These are phyloP conservation scores for Ulmus americana DNA, from an alignment of 331 rosid species.

Conservation along the genomic window DNA sequence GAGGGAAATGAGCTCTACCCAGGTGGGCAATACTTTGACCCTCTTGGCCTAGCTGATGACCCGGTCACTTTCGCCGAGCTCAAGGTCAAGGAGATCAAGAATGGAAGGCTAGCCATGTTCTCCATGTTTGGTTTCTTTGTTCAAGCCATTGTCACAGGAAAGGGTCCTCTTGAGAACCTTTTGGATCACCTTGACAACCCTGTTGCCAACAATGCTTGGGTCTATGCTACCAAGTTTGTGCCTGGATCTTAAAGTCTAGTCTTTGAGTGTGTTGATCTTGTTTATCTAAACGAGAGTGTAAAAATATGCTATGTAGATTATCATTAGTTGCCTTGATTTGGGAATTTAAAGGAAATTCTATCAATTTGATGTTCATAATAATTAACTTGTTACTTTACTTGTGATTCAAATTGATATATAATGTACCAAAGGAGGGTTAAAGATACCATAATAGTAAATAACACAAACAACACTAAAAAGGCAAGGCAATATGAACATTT, in stretches of 20 bases:
- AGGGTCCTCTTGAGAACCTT: conserved; percentile 75
- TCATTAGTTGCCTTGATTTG: not conserved
- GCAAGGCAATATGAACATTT: conserved; percentile 39
- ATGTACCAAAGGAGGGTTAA: not conserved
- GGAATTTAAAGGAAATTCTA: not conserved
- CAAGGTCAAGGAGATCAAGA: conserved; percentile 79
- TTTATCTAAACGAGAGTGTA: conserved; percentile 18
- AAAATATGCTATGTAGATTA: not conserved
- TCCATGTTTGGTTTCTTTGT: conserved; percentile 90
- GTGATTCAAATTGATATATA: not conserved
- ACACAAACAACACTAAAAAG: not conserved
- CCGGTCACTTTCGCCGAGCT: conserved; percentile 71
- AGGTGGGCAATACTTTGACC: conserved; percentile 81
- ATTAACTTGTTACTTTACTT: not conserved
- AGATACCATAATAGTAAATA: conserved; percentile 2
- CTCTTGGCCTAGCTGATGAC: conserved; percentile 80
- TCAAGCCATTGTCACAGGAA: conserved; percentile 83
- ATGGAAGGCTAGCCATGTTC: conserved; percentile 78
- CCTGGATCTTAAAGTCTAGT: conserved; percentile 50
- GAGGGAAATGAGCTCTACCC: conserved; percentile 77
- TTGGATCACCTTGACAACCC: conserved; percentile 81
- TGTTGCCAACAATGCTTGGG: conserved; percentile 85
- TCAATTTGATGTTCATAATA: not conserved
- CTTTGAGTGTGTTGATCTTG: not conserved
- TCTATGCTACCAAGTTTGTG: conserved; percentile 75